These are phyloP conservation scores for Lactarius tabidus DNA, from an alignment of 768 basidiomycete genomes.

Conservation along the genomic window DNA sequence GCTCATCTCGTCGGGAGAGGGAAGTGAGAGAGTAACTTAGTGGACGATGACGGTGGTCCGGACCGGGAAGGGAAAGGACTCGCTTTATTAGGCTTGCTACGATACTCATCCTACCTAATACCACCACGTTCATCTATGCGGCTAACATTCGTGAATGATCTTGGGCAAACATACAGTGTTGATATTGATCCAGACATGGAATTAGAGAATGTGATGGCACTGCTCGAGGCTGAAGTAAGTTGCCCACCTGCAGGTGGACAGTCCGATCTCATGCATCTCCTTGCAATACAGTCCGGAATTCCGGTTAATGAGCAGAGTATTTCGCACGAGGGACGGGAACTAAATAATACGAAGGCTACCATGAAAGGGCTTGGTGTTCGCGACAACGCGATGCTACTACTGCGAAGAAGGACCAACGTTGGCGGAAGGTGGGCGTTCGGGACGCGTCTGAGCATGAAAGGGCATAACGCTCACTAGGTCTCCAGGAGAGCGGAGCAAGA, in stretches of 20 bases:
- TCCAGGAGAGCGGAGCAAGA: slow-evolving; percentile 70
- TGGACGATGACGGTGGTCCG: not conserved
- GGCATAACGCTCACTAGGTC: slow-evolving; percentile 9
- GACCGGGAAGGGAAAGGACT: not conserved
- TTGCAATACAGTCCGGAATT: slow-evolving; percentile 59
- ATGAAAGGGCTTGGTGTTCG: slow-evolving; percentile 63
- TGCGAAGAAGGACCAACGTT: slow-evolving; percentile 56
- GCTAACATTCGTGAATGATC: slow-evolving; percentile 67
- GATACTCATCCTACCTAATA: not conserved
- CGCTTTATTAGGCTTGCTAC: not conserved
- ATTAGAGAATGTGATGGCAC: slow-evolving; percentile 87
- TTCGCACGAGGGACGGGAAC: slow-evolving; percentile 59
- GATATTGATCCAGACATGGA: slow-evolving; percentile 92
- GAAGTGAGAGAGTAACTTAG: too few relatives aligned
- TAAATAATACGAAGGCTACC: slow-evolving; percentile 62
- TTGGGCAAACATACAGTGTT: slow-evolving; percentile 58
- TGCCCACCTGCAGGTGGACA: not conserved
- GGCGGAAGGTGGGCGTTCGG: slow-evolving; percentile 40
- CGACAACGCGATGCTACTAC: slow-evolving; percentile 58
- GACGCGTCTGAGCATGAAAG: not conserved
- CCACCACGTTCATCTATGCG: slow-evolving; percentile 43
- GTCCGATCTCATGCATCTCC: slow-evolving; percentile 7
- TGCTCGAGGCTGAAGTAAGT: slow-evolving; percentile 92
- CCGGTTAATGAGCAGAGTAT: slow-evolving; percentile 70
- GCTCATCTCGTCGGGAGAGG: slow-evolving; percentile 24